Percentiles rank a stretch among this genome's conserved stretches.
Evolutionary conservation across 2,329 filamentous ascomycete genomes (phyloP).

Genomic region (Curvularia verruculosa): DNA sequence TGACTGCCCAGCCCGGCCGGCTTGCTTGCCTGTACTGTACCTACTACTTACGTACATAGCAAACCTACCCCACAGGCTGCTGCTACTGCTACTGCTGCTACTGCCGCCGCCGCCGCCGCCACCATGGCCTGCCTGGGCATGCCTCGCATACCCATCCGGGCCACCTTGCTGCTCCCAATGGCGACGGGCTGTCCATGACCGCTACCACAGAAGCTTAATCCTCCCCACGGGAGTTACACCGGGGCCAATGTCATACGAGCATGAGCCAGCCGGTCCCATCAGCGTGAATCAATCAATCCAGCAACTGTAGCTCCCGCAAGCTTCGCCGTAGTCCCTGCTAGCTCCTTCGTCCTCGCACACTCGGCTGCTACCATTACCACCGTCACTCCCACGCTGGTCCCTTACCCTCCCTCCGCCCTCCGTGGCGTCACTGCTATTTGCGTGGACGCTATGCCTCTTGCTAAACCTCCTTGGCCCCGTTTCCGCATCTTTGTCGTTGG

Average conservation of each 20-base stretch:
- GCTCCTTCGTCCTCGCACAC: constrained; percentile 36
- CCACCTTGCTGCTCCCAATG: constrained; percentile 18
- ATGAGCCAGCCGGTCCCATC: constrained; percentile 39
- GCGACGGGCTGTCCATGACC: constrained; percentile 33
- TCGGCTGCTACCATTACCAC: constrained; percentile 42
- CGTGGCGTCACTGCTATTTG: constrained; percentile 48
- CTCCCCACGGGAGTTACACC: constrained; percentile 47
- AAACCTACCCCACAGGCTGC: not conserved
- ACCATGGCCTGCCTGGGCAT: not conserved
- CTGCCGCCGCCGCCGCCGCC: too few relatives aligned
- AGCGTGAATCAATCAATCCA: constrained; percentile 43
- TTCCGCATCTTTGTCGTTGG: constrained; percentile 39
- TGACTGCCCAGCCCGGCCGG: not conserved
- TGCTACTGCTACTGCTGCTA: too few relatives aligned
- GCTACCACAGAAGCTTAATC: constrained; percentile 34
- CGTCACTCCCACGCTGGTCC: not conserved
- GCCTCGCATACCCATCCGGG: not conserved
- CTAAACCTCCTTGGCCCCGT: constrained; percentile 38
- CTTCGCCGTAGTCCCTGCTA: constrained; percentile 45
- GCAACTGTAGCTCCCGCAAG: constrained; percentile 47
- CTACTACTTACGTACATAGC: not conserved
- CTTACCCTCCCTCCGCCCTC: constrained; percentile 31
- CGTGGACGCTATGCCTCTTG: constrained; percentile 31
- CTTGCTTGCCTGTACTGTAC: constrained; percentile 4
- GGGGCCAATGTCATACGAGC: constrained; percentile 51